A percentile compares a stretch with the other conserved stretches of the same genome.
These are phyloP conservation scores for Neurospora sp. DNA, from an alignment of 495 filamentous ascomycete genomes.

Conservation along the genomic window DNA sequence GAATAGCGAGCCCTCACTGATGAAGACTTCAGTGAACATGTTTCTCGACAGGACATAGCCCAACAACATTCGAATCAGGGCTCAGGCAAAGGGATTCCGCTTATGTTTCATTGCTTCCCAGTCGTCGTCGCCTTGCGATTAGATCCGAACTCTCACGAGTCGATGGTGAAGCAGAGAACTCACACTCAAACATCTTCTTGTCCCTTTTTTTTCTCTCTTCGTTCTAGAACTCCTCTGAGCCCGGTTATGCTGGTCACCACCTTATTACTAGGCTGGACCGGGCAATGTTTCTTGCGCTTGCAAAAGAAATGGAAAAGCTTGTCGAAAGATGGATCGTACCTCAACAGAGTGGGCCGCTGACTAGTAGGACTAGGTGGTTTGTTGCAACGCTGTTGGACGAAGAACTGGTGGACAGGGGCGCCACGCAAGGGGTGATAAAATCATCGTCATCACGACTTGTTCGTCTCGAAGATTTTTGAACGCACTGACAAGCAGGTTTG, in stretches of 20 bases:
- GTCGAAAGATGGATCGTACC: background rate
- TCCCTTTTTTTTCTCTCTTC: background rate
- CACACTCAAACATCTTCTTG: background rate
- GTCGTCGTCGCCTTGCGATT: background rate
- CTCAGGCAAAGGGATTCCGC: background rate
- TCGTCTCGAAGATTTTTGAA: background rate
- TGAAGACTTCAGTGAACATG: background rate
- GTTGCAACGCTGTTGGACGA: background rate
- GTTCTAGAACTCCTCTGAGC: background rate
- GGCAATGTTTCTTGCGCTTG: background rate
- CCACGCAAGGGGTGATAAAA: background rate
- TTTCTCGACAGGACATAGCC: background rate
- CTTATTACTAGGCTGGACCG: background rate
- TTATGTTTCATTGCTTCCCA: background rate
- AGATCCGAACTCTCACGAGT: background rate
- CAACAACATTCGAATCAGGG: background rate
- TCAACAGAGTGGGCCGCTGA: background rate
- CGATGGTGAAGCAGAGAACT: background rate
- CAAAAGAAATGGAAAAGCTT: background rate
- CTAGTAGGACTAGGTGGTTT: background rate
- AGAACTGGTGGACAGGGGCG: background rate
- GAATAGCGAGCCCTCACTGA: background rate
- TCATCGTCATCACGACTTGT: background rate
- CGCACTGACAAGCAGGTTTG: background rate
- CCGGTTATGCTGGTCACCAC: background rate